Evolutionary conservation across 108 stramenopile species (phyloP).

Genomic region (Fistulifera solaris): DNA sequence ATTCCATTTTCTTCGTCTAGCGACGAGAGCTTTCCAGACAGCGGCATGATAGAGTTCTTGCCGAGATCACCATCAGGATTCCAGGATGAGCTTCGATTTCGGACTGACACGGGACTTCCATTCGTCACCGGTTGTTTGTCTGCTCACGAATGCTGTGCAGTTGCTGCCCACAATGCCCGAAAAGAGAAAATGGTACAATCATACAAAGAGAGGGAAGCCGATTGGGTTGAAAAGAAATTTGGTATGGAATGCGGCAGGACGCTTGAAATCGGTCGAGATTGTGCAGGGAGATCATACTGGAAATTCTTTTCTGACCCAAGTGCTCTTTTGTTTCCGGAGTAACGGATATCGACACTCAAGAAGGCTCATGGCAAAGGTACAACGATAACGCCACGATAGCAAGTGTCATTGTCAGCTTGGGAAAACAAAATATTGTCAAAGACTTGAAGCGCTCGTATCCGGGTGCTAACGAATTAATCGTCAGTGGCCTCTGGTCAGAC

Average conservation of each 20-base stretch:
- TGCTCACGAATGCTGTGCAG: constrained; percentile 81
- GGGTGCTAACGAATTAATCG: constrained; percentile 30
- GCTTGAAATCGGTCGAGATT: constrained; percentile 56
- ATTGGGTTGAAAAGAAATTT: constrained; percentile 38
- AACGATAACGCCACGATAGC: constrained; percentile 59
- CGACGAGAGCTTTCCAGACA: constrained; percentile 30
- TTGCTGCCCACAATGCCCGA: constrained; percentile 62
- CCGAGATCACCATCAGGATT: constrained; percentile 59
- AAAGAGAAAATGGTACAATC: constrained; percentile 48
- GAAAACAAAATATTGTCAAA: constrained; percentile 43
- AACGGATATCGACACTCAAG: background rate
- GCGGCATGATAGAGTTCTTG: constrained; percentile 59
- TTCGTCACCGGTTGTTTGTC: constrained; percentile 66
- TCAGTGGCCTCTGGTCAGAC: constrained; percentile 48
- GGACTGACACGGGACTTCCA: constrained; percentile 41
- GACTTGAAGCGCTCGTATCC: constrained; percentile 53
- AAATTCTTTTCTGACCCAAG: constrained; percentile 49
- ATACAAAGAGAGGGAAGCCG: constrained; percentile 29
- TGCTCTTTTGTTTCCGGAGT: constrained; percentile 49
- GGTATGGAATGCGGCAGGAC: constrained; percentile 69
- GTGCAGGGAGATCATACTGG: constrained; percentile 65
- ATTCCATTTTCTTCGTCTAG: constrained; percentile 4
- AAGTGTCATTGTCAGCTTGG: constrained; percentile 65
- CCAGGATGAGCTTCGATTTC: constrained; percentile 56
- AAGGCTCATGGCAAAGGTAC: constrained; percentile 45